Evolutionary conservation across 2,329 filamentous ascomycete species (phyloP).

Genomic region (Alternaria sp.): DNA sequence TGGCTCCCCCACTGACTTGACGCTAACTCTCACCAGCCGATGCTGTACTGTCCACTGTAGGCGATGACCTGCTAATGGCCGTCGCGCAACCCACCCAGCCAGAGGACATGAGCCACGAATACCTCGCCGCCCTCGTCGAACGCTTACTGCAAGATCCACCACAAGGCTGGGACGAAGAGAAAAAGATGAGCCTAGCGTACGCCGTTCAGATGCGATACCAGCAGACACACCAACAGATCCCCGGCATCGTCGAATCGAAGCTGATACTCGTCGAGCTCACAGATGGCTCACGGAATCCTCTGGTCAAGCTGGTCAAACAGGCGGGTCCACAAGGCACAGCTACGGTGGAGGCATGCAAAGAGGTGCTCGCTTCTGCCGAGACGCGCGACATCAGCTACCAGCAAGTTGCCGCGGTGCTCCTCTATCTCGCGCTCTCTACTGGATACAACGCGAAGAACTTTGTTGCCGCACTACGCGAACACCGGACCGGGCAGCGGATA

Average conservation of each 20-base stretch:
- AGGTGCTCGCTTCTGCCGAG: slow-evolving; percentile 65
- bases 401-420: slow-evolving; percentile 81
- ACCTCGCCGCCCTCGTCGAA: slow-evolving; percentile 83
- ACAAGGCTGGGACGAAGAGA: slow-evolving; percentile 81
- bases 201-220: slow-evolving; percentile 71
- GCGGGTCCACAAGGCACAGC: slow-evolving; percentile 78
- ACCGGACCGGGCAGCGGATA: slow-evolving; percentile 64
- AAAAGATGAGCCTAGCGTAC: slow-evolving; percentile 72
- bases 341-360: slow-evolving; percentile 74
- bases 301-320: slow-evolving; percentile 73
- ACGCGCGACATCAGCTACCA: slow-evolving; percentile 77
- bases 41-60: slow-evolving; percentile 85
- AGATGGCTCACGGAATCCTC: slow-evolving; percentile 66
- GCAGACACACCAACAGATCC: slow-evolving; percentile 69
- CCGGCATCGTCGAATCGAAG: slow-evolving; percentile 74
- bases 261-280: slow-evolving; percentile 75
- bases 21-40: slow-evolving; percentile 69
- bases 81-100: slow-evolving; percentile 72
- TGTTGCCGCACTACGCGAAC: slow-evolving; percentile 65
- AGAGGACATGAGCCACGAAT: slow-evolving; percentile 71
- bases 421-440: slow-evolving; percentile 72
- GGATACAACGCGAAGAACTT: slow-evolving; percentile 74
- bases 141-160: slow-evolving; percentile 88
- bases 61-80: slow-evolving; percentile 78
- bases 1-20: slow-evolving; percentile 3